Base-by-base conservation (phyloP, 2,329 filamentous ascomycete genomes). In the Zymoseptoria passerinii region DNA sequence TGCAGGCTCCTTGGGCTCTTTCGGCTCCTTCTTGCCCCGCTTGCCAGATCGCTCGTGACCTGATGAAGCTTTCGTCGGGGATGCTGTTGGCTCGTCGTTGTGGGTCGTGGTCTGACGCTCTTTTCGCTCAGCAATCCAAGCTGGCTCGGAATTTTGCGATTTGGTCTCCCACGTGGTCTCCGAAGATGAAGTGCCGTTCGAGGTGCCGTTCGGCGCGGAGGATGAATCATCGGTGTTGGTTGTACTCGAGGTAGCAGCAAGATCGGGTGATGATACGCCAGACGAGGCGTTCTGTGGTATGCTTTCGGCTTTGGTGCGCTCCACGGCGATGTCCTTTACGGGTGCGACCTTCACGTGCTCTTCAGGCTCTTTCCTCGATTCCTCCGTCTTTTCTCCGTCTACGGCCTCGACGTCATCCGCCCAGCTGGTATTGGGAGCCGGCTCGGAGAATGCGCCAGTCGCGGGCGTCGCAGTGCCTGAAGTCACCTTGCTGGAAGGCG, bases 91-190 rank as follows among this genome's bases (percentile, higher is more conserved):
- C 54, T 65, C 62, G 18, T 66, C 61, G 29, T 57, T 54, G 49
- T 66, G 60, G 28, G 59, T 61, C 16, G 57, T 57, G 27, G 58
- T 65, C 59, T 71, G 69, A 48, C 70, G 68, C 62, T 70, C 64
- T 55, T 68, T 65, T 55, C 77, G 74, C 29, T 69, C 69, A 16
- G 78, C 72, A 72, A 87, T 87, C 72, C 89, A 91, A 52, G 80
- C 78, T 57, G 84, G 83, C 60, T 83, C 83, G 28, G 80, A 81
- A 60, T 80, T 81, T 69, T 85, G 84, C 18, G 80, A 81, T 63
- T 86, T 84, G 61, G 80, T 81, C 61, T 89, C 86, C 75, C 89
- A 88, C 19, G 82, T 82, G 55, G 82, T 81, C 61, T 89, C 85
- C 13, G 84, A 83, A 29, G 81, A 82, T 23, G 81, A 64, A 50